Base-by-base conservation (phyloP, 805 yeast species). In the Osmozyma mogii region DNA sequence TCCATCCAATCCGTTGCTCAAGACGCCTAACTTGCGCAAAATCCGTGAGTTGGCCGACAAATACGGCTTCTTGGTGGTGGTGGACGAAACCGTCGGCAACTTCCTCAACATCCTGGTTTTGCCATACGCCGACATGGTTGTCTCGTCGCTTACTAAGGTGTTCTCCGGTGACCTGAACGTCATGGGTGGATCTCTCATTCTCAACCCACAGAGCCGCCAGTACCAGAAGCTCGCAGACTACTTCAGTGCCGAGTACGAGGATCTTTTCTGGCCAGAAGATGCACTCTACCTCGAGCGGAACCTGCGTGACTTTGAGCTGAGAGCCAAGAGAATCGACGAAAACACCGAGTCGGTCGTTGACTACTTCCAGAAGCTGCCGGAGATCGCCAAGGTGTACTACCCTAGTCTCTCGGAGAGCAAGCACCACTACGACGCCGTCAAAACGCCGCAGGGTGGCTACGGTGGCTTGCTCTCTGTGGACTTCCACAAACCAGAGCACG, bases 11-110 rank as follows among this genome's bases (percentile, higher is more conserved):
- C 97, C 97, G n/a, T 61, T 88, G 36, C 62, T 94, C 38, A 81
- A 76, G 47, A 81, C 95, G 25, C 95, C 96, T 1, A 74, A 94
- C 50, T 59, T 92, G 46, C 51, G 52, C 24, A 70, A 76, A 43
- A 70, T 87, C 35, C 69, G 79, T 32, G 50, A 65, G 31, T 65
- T 92, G 31, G 76, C 94, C 3, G 73, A 73, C 36, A 64, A 78
- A 42, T 83, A 69, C 57, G 68, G 70, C 2, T 92, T 92, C 56
- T 77, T 78, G 10, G 75, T 92, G 19, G 83, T 84, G 11, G 80
- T 92, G 22, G 98, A 92, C 57, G 98, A 92, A 50, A 92, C 97
- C 1, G 82, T 88, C 14, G 96, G 96, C 10, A 92, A 92, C 46
- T 79, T 85, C 48, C 67, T 82, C 37, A 92, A 92, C 55, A 70